Evolutionary conservation across 176 grass and related monocot genomes (phyloP).

Genomic region (Secale cereale): DNA sequence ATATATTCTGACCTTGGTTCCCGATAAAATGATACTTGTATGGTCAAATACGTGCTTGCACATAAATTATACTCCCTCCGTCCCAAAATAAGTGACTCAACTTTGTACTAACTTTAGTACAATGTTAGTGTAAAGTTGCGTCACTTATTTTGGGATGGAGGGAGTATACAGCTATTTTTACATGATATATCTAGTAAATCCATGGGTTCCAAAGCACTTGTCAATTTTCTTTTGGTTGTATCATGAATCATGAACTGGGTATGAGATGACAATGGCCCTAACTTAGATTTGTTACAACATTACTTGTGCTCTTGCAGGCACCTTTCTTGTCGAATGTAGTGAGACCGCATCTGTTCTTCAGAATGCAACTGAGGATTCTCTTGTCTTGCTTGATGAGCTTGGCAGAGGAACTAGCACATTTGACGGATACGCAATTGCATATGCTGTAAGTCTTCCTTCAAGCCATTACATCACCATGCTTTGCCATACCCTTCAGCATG

Average conservation of each 20-base stretch:
- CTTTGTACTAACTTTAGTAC: no score
- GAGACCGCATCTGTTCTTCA: constrained; percentile 82
- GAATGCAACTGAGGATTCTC: constrained; percentile 90
- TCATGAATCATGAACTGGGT: background rate
- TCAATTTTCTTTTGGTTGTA: background rate
- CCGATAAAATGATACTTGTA: background rate
- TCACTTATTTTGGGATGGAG: no score
- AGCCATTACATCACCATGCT: background rate
- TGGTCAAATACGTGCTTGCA: background rate
- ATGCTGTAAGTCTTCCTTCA: constrained; percentile 56
- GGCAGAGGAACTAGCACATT: constrained; percentile 98
- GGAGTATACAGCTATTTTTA: background rate
- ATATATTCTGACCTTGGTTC: background rate
- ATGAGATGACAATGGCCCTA: background rate
- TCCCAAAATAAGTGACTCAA: no score
- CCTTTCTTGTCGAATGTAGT: constrained; percentile 87
- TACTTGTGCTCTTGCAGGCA: constrained; percentile 47
- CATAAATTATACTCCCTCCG: background rate
- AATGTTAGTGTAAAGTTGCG: no score
- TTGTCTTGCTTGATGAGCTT: constrained; percentile 97
- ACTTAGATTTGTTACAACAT: background rate
- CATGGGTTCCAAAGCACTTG: background rate
- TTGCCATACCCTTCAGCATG: background rate
- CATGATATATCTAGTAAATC: constrained; percentile 18
- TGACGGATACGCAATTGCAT: constrained; percentile 97